phyloP scores from a whole-genome alignment of 1,284 basidiomycete species.

The Cystobasidium slooffiae region DNA sequence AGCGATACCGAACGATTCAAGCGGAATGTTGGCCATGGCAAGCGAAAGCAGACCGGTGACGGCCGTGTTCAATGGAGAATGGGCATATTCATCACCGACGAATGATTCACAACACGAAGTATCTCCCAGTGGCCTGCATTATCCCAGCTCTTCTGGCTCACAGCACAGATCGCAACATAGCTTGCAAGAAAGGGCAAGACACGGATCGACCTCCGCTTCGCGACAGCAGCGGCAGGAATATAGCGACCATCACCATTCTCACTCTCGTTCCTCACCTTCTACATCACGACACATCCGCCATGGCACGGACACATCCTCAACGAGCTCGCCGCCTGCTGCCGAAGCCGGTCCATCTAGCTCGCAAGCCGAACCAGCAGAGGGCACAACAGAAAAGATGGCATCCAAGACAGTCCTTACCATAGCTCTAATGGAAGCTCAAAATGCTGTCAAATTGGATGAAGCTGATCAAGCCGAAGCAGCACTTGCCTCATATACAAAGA shows the following conservation, averaged over 20 bases:
- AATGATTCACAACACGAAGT: not conserved
- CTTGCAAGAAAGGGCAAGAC: not conserved
- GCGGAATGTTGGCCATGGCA: constrained; percentile 37
- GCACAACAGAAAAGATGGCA: constrained; percentile 22
- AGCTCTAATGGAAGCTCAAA: constrained; percentile 58
- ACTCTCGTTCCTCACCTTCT: not conserved
- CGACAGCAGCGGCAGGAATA: not conserved
- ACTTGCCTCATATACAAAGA: constrained; percentile 57
- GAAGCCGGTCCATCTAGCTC: not conserved
- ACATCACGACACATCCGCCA: not conserved
- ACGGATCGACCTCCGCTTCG: not conserved
- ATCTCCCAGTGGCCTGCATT: not conserved
- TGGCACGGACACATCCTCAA: not conserved
- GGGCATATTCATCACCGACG: not conserved
- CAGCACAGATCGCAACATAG: not conserved
- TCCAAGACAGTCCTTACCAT: constrained; percentile 58
- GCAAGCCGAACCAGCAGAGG: not conserved
- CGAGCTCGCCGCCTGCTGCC: not conserved
- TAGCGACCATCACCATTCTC: not conserved
- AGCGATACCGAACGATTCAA: not conserved
- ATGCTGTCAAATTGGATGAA: constrained; percentile 57
- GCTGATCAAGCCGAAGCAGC: constrained; percentile 58
- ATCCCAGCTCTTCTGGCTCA: not conserved
- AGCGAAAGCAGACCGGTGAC: constrained; percentile 27
- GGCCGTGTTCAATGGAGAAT: constrained; percentile 19